Evolutionary conservation across 768 basidiomycete species (phyloP).

Genomic region (Xerocomellus dryophilus): DNA sequence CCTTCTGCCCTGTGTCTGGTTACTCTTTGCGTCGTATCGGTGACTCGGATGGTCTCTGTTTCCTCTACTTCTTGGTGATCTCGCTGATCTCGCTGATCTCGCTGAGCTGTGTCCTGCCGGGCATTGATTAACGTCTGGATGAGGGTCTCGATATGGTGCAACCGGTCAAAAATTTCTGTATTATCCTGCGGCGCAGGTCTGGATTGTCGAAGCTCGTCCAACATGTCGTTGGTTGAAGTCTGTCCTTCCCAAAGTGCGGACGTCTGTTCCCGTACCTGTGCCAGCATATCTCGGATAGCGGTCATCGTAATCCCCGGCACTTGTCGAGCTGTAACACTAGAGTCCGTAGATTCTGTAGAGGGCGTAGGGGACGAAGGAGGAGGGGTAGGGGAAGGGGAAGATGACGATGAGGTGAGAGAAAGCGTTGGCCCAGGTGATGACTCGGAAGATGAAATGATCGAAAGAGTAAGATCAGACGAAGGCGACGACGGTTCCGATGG

Average conservation of each 20-base stretch:
- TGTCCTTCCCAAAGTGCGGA: constrained; percentile 64
- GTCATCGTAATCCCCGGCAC: constrained; percentile 36
- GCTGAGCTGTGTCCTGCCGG: constrained; percentile 3
- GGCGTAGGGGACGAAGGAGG: constrained; percentile 38
- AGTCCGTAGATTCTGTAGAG: constrained; percentile 28
- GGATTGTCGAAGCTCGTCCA: constrained; percentile 59
- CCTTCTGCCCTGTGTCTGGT: constrained; percentile 9
- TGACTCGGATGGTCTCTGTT: constrained; percentile 16
- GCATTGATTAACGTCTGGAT: constrained; percentile 13
- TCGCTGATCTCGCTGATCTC: not conserved
- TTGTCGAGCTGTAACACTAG: constrained; percentile 37
- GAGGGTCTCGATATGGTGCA: constrained; percentile 25
- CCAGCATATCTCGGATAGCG: constrained; percentile 52
- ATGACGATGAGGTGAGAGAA: constrained; percentile 38
- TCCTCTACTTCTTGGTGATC: not conserved
- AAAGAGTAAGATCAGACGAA: constrained; percentile 29
- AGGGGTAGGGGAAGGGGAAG: constrained; percentile 33
- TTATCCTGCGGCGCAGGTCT: constrained; percentile 41
- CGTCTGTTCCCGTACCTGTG: constrained; percentile 57
- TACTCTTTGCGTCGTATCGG: constrained; percentile 20
- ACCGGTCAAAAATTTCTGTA: constrained; percentile 37
- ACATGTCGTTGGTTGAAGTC: constrained; percentile 50
- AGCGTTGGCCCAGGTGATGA: constrained; percentile 37
- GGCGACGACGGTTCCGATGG: constrained; percentile 32
- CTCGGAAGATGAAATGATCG: constrained; percentile 33